Base-by-base conservation (phyloP, 1,284 basidiomycete species). In the Sanghuangporus baumii region DNA sequence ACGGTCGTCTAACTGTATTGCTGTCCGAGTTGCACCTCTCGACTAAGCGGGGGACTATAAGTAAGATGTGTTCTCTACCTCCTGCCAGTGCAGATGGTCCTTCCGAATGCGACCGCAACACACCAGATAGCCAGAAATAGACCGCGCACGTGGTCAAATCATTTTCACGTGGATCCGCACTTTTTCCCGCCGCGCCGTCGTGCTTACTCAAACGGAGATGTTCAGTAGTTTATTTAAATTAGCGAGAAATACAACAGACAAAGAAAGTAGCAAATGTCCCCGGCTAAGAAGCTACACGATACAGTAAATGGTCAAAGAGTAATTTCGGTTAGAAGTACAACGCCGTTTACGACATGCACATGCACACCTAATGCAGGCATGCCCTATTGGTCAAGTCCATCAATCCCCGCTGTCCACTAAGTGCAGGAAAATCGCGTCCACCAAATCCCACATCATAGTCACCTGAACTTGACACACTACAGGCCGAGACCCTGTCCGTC, bases 401-500 rank as follows among this genome's bases (percentile, higher is more conserved):
- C 34, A n/a, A 47, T 34, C 18, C 1, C 43, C 40, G 18, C 40
- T 20, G 37, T 40, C 23, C 38, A 47, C 50, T 9, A 18, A 52
- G 34, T 11, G 41, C 36, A 61, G 50, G 38, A 36, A 52, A 57
- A 48, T 20, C 48, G 36, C 12, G 20, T 38, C 55, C 55, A 16
- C 20, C 18, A 20, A 14, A 56, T 18, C 46, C n/a, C 41, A 31
- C 26, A 31, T 1, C 26, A 31, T 31, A 31, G 26, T 31, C 26
- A 31, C 26, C 2, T 31, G 26, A 31, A 31, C 26, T 16, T 37
- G 26, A 40, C 12, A 23, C 12, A 26, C 43, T 43, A 64, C 23
- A 60, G 47, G 43, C 89, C 89, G 55, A 91, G 75, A 18, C 89
- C 88, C 57, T 81, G 79, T 5, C 89, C 89, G 64, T 84, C 78